Conservation (phyloP, 2,329 filamentous ascomycete species). For the Ilyonectria robusta region DNA sequence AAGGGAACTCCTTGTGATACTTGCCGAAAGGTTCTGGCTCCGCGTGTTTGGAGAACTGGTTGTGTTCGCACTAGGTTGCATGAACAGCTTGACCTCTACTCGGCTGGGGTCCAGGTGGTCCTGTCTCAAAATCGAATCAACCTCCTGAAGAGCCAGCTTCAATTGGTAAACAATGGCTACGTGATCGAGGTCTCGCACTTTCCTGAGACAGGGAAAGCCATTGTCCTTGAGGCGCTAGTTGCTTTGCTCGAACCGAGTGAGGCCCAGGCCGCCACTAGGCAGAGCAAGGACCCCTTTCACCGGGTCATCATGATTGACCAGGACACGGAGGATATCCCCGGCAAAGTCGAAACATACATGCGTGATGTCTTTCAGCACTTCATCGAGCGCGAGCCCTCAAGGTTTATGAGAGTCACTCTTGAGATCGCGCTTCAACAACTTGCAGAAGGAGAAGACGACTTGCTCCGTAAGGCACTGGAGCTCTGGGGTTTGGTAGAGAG, state of each 20-base stretch:
- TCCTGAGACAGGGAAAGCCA: slow-evolving; percentile 62
- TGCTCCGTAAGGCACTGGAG: slow-evolving; percentile 72
- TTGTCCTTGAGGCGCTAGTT: slow-evolving; percentile 55
- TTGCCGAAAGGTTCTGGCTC: slow-evolving; percentile 74
- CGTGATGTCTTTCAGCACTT: slow-evolving; percentile 70
- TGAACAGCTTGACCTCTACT: slow-evolving; percentile 74
- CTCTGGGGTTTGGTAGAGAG: slow-evolving; percentile 77
- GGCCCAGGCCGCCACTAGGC: slow-evolving; percentile 52
- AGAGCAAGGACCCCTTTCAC: slow-evolving; percentile 52
- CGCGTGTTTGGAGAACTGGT: slow-evolving; percentile 75
- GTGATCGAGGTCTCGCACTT: slow-evolving; percentile 73
- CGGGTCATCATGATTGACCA: slow-evolving; percentile 71
- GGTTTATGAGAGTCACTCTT: slow-evolving; percentile 72
- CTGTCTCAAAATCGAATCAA: slow-evolving; percentile 73
- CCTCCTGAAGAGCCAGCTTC: slow-evolving; percentile 64
- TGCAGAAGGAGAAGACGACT: slow-evolving; percentile 65
- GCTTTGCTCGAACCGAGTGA: slow-evolving; percentile 54
- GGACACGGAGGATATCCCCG: slow-evolving; percentile 72
- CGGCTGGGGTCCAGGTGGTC: slow-evolving; percentile 74
- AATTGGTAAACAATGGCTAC: slow-evolving; percentile 64
- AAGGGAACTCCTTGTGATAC: slow-evolving; percentile 74
- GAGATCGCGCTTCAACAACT: slow-evolving; percentile 65
- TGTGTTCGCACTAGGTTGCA: slow-evolving; percentile 75
- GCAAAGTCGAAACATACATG: slow-evolving; percentile 73
- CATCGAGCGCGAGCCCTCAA: slow-evolving; percentile 71